Base-by-base conservation (phyloP, 495 filamentous ascomycete species). In the Rhypophila decipiens region DNA sequence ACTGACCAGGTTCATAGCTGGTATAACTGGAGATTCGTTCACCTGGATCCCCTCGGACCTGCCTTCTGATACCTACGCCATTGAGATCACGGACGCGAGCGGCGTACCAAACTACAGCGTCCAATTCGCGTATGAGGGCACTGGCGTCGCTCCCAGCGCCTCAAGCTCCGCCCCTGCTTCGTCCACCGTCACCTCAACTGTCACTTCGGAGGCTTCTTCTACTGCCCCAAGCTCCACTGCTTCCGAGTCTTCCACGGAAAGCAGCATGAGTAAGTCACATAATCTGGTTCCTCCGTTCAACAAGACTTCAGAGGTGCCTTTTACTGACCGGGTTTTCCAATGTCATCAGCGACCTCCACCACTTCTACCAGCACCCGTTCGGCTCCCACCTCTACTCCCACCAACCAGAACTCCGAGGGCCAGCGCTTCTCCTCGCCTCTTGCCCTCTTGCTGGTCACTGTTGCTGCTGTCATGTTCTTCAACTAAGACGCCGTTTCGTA, bases 51-150 rank as follows among this genome's bases (percentile, higher is more conserved):
- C 61, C 37, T n/a, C 55, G 10, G 54, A 49, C 42, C 24, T 60
- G 12, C 51, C 68, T 46, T 58, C 65, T 13, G 72, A 59, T 51
- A 63, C 56, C 22, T 76, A 74, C 45, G 70, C 69, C 54, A 55
- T 76, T 50, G 51, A 63, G 59, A 70, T 76, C 56, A 39, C 22
- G 23, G 64, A 60, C 38, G 53, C 57, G 29, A 58, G 39, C 24
- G 44, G 23, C 21, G 56, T 62, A 17, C 48, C 52, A 44, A 76
- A 76, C 69, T 76, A 62, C 63, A 70, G 65, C 56, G 1, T 47
- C 23, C 58, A 60, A 50, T 73, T 71, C 52, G 3, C 45, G 12
- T 55, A 68, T 39, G 13, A 22, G 4, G 57, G 56, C 59, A 49
- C 56, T 24, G 31, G 61, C 46, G 50, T 44, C 31, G 60, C 54